Conservation (phyloP, 225 moss, liverwort and hornwort species). For the Neckera pumila region DNA sequence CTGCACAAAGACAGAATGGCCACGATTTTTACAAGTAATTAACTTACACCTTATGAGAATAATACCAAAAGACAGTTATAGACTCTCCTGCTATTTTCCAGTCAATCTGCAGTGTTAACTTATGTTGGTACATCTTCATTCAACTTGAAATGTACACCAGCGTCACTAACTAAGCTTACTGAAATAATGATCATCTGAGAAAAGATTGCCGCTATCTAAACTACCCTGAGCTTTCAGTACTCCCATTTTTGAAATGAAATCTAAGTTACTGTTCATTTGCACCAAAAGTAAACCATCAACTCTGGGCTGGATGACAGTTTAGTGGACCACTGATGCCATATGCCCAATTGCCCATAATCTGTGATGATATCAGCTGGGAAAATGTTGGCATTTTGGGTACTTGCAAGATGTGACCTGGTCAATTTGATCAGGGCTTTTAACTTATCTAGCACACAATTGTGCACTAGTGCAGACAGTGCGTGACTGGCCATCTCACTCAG, state of each 20-base stretch:
- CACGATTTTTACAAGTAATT: not conserved
- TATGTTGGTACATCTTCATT: not conserved
- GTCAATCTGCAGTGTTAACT: not conserved
- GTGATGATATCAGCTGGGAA: not conserved
- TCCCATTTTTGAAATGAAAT: not conserved
- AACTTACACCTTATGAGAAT: not conserved
- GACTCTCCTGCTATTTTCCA: not conserved
- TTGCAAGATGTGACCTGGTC: not conserved
- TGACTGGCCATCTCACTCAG: not conserved
- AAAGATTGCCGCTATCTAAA: not conserved
- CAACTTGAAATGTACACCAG: not conserved
- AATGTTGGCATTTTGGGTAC: not conserved
- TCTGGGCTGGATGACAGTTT: not conserved
- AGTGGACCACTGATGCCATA: not conserved
- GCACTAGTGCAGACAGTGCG: not conserved
- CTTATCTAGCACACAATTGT: not conserved
- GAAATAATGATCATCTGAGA: not conserved
- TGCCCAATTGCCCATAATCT: not conserved
- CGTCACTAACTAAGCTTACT: not conserved
- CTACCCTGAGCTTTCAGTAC: not conserved
- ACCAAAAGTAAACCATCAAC: not conserved
- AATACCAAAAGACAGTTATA: not conserved
- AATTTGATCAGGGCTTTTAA: not conserved
- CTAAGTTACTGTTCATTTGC: not conserved
- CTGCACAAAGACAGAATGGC: too few species aligned